Evolutionary conservation across 768 basidiomycete species (phyloP).

Genomic region (Pisolithus microcarpus): DNA sequence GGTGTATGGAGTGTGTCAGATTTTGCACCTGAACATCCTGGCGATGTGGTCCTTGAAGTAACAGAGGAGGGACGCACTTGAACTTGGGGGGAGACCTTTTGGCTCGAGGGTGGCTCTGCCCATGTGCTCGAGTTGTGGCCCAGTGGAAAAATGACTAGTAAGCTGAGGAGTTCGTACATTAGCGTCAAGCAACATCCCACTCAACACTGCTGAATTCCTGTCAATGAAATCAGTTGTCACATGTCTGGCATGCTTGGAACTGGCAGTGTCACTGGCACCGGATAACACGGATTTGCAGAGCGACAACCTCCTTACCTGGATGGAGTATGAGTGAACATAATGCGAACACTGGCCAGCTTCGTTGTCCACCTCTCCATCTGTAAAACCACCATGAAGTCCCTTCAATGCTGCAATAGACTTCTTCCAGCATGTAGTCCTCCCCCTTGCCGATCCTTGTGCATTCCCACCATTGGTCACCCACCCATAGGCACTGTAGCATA

Average conservation of each 20-base stretch:
- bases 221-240: conserved; percentile 5
- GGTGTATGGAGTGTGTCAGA: conserved; percentile 1
- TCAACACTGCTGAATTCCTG: background rate
- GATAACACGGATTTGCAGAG: background rate
- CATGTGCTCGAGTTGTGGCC: background rate
- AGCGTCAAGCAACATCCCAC: background rate
- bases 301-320: background rate
- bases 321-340: background rate
- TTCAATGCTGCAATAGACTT: conserved; percentile 20
- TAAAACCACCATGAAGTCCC: conserved; percentile 21
- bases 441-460: background rate
- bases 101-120: background rate
- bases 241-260: background rate
- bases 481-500: conserved; percentile 1
- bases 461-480: conserved; percentile 14
- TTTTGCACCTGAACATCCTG: background rate
- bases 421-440: conserved; percentile 9
- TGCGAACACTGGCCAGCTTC: background rate
- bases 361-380: conserved; percentile 18
- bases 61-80: background rate
- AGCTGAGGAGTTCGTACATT: background rate
- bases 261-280: background rate
- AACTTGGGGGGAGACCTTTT: background rate
- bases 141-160: background rate
- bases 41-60: conserved; percentile 5